Evolutionary conservation across 306 rosid species (phyloP).

Genomic region (Prunus campanulata): DNA sequence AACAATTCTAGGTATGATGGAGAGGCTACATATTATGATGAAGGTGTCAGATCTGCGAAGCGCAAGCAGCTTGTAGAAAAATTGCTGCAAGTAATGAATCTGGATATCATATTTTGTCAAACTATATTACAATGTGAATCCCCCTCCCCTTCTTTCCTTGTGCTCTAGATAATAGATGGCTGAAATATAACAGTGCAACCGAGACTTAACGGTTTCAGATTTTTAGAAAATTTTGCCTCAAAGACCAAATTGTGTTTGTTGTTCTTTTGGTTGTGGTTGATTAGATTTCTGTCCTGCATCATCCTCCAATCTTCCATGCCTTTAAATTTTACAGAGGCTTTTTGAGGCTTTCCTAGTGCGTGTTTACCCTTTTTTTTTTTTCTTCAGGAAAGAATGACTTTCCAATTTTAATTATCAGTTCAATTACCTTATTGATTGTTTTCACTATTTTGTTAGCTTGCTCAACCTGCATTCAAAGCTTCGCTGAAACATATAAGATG

Average conservation of each 20-base stretch:
- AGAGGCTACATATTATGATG: slow-evolving; percentile 93
- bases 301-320: too few relatives aligned
- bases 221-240: not conserved
- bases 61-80: slow-evolving; percentile 87
- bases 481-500: slow-evolving; percentile 73
- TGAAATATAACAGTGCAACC: not conserved
- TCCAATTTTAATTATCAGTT: too few relatives aligned
- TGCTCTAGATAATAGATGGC: not conserved
- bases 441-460: slow-evolving; percentile 54
- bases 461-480: slow-evolving; percentile 80
- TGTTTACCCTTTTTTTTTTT: not conserved
- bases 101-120: not conserved
- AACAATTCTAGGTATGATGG: slow-evolving; percentile 68
- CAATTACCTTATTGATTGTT: slow-evolving; percentile 7
- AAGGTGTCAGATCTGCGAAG: slow-evolving; percentile 86
- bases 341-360: not conserved
- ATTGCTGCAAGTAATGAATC: slow-evolving; percentile 77
- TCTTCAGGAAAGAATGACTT: not conserved
- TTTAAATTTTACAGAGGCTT: not conserved
- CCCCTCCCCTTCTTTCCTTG: not conserved
- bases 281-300: too few relatives aligned
- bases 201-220: slow-evolving; percentile 6
- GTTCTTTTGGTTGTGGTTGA: too few relatives aligned
- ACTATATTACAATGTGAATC: not conserved
- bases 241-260: too few relatives aligned